These are phyloP conservation scores for Aspergillus homomorphus DNA, from an alignment of 495 filamentous ascomycete genomes.

Conservation along the genomic window DNA sequence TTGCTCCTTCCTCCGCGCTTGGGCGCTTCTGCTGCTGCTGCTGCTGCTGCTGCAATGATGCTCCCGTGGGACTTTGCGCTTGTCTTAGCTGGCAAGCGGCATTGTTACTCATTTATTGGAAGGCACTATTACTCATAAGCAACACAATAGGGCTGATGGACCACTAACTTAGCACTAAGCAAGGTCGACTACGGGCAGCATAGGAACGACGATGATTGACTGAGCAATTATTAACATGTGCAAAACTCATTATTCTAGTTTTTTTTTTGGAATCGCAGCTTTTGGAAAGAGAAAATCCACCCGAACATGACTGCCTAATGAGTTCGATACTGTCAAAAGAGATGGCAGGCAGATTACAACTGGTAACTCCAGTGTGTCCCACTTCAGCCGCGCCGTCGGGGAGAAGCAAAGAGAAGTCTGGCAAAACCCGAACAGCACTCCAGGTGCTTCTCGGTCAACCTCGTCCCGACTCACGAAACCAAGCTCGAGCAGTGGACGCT, in stretches of 20 bases:
- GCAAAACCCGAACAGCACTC: constrained; percentile 2
- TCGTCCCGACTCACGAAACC: constrained; percentile 8
- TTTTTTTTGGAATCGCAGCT: background rate
- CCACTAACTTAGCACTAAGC: no score
- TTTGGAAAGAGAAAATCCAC: background rate
- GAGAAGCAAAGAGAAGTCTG: constrained; percentile 1
- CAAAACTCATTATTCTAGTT: background rate
- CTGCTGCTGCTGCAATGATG: no score
- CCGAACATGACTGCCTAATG: background rate
- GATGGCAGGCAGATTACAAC: background rate
- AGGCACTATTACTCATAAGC: no score
- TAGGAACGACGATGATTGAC: constrained; percentile 6
- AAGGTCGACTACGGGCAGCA: no score
- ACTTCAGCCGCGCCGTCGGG: constrained; percentile 1
- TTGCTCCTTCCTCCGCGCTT: constrained; percentile 9
- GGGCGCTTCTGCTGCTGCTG: constrained; percentile 3
- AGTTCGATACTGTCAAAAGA: background rate
- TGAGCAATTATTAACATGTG: background rate
- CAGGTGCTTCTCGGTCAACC: constrained; percentile 8
- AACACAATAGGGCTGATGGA: no score
- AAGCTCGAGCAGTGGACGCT: background rate
- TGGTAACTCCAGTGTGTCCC: background rate
- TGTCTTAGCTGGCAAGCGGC: no score
- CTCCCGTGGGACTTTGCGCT: no score
- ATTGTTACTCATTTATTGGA: no score